A percentile compares a stretch with the other conserved stretches of the same genome.
phyloP scores from a whole-genome alignment of 2,329 filamentous ascomycete species.

The Didymella sp. region DNA sequence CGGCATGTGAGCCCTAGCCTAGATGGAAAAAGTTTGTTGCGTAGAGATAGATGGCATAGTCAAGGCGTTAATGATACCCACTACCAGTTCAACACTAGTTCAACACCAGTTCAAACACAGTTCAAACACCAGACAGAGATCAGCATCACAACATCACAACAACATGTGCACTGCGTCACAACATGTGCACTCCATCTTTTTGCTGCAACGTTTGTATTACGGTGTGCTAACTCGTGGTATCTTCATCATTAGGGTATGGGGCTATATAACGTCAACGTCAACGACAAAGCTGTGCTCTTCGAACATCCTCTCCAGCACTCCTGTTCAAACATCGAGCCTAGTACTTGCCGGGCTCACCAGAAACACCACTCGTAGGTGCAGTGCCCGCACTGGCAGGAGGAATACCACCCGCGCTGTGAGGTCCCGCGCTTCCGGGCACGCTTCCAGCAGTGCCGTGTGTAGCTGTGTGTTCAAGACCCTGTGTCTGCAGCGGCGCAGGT shows the following conservation, averaged over 20 bases:
- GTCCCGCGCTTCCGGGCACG: constrained; percentile 24
- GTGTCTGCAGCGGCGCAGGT: constrained; percentile 44
- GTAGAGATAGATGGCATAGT: neutral
- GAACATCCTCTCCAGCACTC: neutral
- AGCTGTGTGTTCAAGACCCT: constrained; percentile 37
- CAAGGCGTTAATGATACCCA: constrained; percentile 3
- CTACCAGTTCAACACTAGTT: neutral
- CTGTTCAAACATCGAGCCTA: constrained; percentile 4
- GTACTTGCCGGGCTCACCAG: constrained; percentile 43
- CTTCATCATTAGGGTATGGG: neutral
- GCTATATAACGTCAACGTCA: neutral
- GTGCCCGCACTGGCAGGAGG: constrained; percentile 6
- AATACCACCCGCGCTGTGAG: neutral
- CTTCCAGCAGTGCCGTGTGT: constrained; percentile 23
- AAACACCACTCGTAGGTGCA: constrained; percentile 25
- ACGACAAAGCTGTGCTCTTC: neutral
- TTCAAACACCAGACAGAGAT: too few relatives aligned
- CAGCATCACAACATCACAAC: too few relatives aligned
- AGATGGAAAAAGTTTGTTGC: neutral
- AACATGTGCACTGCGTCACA: too few relatives aligned
- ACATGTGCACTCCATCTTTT: too few relatives aligned
- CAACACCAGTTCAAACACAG: too few relatives aligned
- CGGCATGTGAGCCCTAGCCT: constrained; percentile 66
- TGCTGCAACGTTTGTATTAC: neutral
- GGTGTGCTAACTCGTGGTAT: neutral